Percentiles rank a stretch among this genome's conserved stretches.
These are phyloP conservation scores for Volutella citrinella DNA, from an alignment of 2,329 filamentous ascomycete species.

Conservation along the genomic window DNA sequence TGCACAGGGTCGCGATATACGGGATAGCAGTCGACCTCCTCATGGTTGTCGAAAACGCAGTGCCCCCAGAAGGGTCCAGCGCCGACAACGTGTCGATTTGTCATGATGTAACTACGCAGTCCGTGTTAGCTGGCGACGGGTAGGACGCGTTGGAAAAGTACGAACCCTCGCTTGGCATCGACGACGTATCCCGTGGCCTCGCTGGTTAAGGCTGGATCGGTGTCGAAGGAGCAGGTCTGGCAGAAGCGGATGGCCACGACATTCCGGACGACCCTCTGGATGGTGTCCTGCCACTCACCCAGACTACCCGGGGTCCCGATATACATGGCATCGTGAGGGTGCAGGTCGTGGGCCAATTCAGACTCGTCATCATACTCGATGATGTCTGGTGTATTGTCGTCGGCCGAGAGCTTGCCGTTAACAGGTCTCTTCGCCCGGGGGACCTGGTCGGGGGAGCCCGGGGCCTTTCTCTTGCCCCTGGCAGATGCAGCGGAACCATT, in stretches of 20 bases:
- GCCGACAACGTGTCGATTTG: conserved; percentile 90
- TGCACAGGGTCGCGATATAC: conserved; percentile 98
- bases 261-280: conserved; percentile 89
- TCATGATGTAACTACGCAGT: conserved; percentile 66
- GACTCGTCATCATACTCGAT: conserved; percentile 39
- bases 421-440: conserved; percentile 34
- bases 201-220: conserved; percentile 88
- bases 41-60: conserved; percentile 98
- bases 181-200: conserved; percentile 98
- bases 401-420: conserved; percentile 49
- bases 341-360: conserved; percentile 39
- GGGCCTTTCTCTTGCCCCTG: conserved; percentile 52
- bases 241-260: conserved; percentile 99
- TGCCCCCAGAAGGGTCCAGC: conserved; percentile 97
- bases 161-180: conserved; percentile 82
- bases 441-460: conserved; percentile 37
- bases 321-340: conserved; percentile 32
- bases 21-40: conserved; percentile 91
- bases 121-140: no score
- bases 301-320: conserved; percentile 37
- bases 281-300: conserved; percentile 88
- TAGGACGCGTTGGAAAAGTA: no score
- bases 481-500: conserved; percentile 39
- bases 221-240: conserved; percentile 96
- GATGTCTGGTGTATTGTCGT: conserved; percentile 48